phyloP scores from a whole-genome alignment of 306 rosid species.

The Cucurbita argyrosperma region DNA sequence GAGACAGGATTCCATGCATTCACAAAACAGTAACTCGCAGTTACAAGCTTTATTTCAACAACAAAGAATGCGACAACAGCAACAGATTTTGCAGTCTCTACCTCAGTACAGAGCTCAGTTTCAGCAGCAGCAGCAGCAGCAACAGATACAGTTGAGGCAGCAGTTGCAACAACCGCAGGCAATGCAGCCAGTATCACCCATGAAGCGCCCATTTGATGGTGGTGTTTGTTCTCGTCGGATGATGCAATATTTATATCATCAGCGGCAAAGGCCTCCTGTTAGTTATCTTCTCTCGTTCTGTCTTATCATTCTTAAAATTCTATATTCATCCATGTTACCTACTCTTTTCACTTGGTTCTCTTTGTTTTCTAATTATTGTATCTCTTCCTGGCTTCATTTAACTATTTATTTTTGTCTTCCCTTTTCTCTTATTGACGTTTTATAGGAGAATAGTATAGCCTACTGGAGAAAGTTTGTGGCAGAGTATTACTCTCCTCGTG shows the following conservation, averaged over 20 bases:
- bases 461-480: constrained; percentile 98
- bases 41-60: constrained; percentile 71
- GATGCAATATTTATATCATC: constrained; percentile 95
- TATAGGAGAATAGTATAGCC: constrained; percentile 82
- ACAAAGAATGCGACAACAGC: constrained; percentile 57
- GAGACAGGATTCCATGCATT: constrained; percentile 68
- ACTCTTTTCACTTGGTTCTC: not conserved
- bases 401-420: not conserved
- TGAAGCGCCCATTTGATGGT: constrained; percentile 65
- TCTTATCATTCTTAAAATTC: not conserved
- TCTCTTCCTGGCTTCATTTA: not conserved
- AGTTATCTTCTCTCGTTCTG: constrained; percentile 16
- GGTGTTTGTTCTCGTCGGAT: constrained; percentile 89
- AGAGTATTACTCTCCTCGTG: constrained; percentile 90
- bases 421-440: not conserved
- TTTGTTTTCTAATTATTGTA: not conserved
- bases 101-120: constrained; percentile 64
- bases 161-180: constrained; percentile 76
- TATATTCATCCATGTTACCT: not conserved
- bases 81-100: constrained; percentile 60
- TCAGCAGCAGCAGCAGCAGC: constrained; percentile 47
- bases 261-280: constrained; percentile 71
- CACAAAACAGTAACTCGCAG: constrained; percentile 65
- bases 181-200: constrained; percentile 43
- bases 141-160: constrained; percentile 52